Evolutionary conservation across 164 flowering plant genomes (phyloP).

Genomic region (Stephania japonica): DNA sequence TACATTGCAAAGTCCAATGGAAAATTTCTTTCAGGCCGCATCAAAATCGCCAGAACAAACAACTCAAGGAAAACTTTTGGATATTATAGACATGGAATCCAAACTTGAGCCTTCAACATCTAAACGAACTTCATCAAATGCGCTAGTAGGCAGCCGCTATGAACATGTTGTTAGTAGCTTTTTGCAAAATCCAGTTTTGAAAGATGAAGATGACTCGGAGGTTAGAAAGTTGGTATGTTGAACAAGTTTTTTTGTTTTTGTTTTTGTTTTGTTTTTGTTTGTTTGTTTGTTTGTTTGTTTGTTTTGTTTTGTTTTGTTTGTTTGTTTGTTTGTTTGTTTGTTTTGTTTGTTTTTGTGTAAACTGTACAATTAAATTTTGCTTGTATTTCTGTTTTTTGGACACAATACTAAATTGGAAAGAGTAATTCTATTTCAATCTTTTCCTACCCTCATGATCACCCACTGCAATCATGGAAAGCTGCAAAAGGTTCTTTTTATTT

Average conservation of each 20-base stretch:
- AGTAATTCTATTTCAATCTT: too few relatives aligned
- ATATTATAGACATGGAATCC: slow-evolving; percentile 16
- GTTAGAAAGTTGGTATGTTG: slow-evolving; percentile 44
- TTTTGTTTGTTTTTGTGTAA: too few relatives aligned
- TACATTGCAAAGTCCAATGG: slow-evolving; percentile 32
- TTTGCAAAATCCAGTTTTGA: slow-evolving; percentile 51
- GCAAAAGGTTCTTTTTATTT: too few relatives aligned
- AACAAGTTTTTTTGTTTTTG: not conserved
- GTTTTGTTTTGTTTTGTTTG: not conserved
- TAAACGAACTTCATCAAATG: slow-evolving; percentile 23
- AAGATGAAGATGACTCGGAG: slow-evolving; percentile 29
- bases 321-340: too few relatives aligned
- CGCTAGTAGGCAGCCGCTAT: slow-evolving; percentile 40
- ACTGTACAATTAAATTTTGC: too few relatives aligned
- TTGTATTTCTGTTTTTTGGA: too few relatives aligned
- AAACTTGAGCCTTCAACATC: slow-evolving; percentile 19
- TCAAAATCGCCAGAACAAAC: slow-evolving; percentile 24
- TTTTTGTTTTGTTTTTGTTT: too few relatives aligned
- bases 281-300: not conserved
- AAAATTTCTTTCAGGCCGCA: slow-evolving; percentile 28
- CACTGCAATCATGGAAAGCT: too few relatives aligned
- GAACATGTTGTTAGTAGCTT: slow-evolving; percentile 61
- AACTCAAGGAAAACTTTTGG: slow-evolving; percentile 21
- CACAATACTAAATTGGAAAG: too few relatives aligned
- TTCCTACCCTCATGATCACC: too few relatives aligned